Conservation (phyloP, 2,329 filamentous ascomycete species). For the Alternaria sp. region DNA sequence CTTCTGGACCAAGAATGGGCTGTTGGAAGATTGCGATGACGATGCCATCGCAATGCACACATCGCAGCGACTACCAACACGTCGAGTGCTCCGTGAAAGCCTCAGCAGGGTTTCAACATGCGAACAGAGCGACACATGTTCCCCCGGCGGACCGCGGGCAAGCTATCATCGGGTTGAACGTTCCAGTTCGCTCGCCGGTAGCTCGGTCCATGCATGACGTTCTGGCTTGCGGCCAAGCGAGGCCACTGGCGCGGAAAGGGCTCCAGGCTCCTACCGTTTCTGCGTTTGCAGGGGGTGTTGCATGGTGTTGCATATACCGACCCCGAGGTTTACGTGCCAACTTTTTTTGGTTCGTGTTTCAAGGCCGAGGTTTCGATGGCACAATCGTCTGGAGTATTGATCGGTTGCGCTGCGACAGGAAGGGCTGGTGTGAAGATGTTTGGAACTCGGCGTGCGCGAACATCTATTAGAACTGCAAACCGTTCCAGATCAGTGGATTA, state of each 20-base stretch:
- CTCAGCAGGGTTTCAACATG: not conserved
- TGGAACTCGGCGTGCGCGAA: not conserved
- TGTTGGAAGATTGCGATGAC: not conserved
- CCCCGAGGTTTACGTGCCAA: constrained; percentile 13
- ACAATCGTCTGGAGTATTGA: not conserved
- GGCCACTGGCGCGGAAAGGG: not conserved
- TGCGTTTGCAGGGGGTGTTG: not conserved
- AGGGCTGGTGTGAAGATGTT: not conserved
- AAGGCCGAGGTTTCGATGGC: not conserved
- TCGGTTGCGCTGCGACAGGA: not conserved
- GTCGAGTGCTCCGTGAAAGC: not conserved
- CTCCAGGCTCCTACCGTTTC: not conserved
- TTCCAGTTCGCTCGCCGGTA: not conserved
- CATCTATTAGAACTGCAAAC: not conserved
- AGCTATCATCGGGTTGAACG: not conserved
- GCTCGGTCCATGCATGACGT: constrained; percentile 22
- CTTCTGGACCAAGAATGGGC: not conserved
- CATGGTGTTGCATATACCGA: constrained; percentile 10
- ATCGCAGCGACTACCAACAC: not conserved
- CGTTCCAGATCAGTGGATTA: no score
- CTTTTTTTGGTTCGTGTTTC: constrained; percentile 4
- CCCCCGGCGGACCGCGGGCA: no score
- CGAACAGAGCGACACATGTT: not conserved
- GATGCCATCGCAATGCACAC: not conserved
- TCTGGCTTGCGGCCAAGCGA: not conserved